Conservation (phyloP, 208 protist species). For the Acanthamoeba divionensis region DNA sequence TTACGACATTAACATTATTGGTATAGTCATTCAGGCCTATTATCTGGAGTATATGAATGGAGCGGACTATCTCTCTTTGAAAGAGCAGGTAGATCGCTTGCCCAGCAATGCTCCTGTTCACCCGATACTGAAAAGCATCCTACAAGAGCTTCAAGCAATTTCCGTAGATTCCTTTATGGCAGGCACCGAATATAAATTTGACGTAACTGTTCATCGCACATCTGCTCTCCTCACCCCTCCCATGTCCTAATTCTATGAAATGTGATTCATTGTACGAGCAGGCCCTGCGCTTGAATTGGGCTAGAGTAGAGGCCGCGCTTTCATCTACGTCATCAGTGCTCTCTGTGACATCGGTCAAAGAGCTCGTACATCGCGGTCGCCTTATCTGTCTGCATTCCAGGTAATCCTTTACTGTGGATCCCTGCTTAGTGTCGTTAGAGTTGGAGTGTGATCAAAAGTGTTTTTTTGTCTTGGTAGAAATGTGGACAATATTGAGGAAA, state of each 20-base stretch:
- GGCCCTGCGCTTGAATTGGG: conserved; percentile 33
- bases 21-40: conserved; percentile 22
- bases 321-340: background rate
- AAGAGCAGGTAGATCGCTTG: background rate
- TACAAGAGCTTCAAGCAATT: background rate
- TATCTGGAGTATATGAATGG: conserved; percentile 1
- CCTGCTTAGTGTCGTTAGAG: no score
- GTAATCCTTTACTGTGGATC: no score
- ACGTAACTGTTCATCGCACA: no score
- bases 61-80: background rate
- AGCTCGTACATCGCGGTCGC: background rate
- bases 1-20: no score
- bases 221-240: no score
- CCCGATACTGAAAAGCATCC: background rate
- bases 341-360: background rate
- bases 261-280: no score
- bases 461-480: no score
- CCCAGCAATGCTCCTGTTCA: background rate
- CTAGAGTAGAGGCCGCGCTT: background rate
- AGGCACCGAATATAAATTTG: conserved; percentile 1
- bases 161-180: conserved; percentile 14
- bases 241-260: no score
- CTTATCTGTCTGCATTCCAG: background rate
- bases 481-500: conserved; percentile 20
- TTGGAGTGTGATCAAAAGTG: no score